A percentile compares a stretch with the other conserved stretches of the same genome.
Conservation (phyloP, 176 grass and related monocot genomes). For the Paspalum vaginatum region DNA sequence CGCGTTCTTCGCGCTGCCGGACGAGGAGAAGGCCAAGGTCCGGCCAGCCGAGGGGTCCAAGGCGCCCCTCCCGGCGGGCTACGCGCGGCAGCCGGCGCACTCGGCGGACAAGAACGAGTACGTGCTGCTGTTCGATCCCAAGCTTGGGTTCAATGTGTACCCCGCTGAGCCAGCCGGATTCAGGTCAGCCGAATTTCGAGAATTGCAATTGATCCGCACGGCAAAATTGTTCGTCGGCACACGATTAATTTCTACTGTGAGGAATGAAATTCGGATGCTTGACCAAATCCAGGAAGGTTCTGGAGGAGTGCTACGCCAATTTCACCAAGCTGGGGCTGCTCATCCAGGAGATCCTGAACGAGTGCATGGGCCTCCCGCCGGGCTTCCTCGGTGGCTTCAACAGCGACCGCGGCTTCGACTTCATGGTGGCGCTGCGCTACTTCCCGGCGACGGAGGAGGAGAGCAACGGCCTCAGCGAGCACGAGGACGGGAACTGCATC, state of each 20-base stretch:
- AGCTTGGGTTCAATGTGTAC: slow-evolving; percentile 40
- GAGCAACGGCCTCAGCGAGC: slow-evolving; percentile 34
- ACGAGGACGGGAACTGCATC: slow-evolving; percentile 50
- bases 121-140: slow-evolving; percentile 30
- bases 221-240: no score
- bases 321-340: slow-evolving; percentile 43
- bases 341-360: slow-evolving; percentile 57
- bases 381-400: slow-evolving; percentile 56
- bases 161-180: slow-evolving; percentile 32
- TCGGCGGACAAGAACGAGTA: slow-evolving; percentile 55
- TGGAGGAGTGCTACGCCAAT: slow-evolving; percentile 50
- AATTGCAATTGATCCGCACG: not conserved
- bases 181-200: slow-evolving; percentile 24
- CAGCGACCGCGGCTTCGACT: slow-evolving; percentile 47
- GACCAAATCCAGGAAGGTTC: slow-evolving; percentile 18
- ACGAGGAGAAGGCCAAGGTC: slow-evolving; percentile 42
- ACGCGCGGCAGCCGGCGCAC: slow-evolving; percentile 44
- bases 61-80: slow-evolving; percentile 32
- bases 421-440: slow-evolving; percentile 51
- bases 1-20: slow-evolving; percentile 43
- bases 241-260: no score
- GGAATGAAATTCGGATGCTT: not conserved
- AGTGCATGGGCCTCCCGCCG: slow-evolving; percentile 64
- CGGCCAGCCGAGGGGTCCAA: slow-evolving; percentile 10
- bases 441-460: slow-evolving; percentile 50